These are phyloP conservation scores for Annulohypoxylon maeteangense DNA, from an alignment of 495 filamentous ascomycete species.

Conservation along the genomic window DNA sequence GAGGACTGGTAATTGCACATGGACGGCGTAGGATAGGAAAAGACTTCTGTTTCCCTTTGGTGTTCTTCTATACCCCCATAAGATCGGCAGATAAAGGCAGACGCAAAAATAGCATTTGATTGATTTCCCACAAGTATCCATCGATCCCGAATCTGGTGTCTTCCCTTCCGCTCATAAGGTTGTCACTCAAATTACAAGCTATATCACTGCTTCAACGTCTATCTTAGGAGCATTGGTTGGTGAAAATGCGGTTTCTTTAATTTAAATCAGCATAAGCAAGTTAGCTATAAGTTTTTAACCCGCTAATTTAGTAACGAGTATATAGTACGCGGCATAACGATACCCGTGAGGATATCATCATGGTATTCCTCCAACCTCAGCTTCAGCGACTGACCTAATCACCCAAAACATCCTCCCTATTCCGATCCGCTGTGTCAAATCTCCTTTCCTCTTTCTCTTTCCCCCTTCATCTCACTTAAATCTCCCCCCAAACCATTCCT, in stretches of 20 bases:
- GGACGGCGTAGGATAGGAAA: constrained; percentile 41
- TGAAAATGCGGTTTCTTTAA: background rate
- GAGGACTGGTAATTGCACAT: constrained; percentile 33
- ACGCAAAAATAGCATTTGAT: constrained; percentile 35
- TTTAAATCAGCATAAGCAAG: background rate
- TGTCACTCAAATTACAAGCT: background rate
- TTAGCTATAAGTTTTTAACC: background rate
- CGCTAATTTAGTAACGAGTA: background rate
- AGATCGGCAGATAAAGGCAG: constrained; percentile 35
- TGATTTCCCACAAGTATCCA: constrained; percentile 1
- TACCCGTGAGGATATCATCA: background rate
- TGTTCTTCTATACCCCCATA: constrained; percentile 41
- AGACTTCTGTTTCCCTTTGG: constrained; percentile 28
- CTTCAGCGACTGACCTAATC: background rate
- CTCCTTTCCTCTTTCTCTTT: no score
- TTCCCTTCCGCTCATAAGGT: background rate
- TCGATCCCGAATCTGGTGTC: background rate
- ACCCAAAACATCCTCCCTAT: background rate
- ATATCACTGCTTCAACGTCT: background rate
- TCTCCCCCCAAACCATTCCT: background rate
- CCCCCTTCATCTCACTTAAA: background rate
- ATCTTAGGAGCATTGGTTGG: background rate
- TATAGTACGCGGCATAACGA: background rate
- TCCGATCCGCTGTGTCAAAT: background rate
- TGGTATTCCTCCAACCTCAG: background rate